These are phyloP conservation scores for Nectriaceae sp. DNA, from an alignment of 2,329 filamentous ascomycete genomes.

Conservation along the genomic window DNA sequence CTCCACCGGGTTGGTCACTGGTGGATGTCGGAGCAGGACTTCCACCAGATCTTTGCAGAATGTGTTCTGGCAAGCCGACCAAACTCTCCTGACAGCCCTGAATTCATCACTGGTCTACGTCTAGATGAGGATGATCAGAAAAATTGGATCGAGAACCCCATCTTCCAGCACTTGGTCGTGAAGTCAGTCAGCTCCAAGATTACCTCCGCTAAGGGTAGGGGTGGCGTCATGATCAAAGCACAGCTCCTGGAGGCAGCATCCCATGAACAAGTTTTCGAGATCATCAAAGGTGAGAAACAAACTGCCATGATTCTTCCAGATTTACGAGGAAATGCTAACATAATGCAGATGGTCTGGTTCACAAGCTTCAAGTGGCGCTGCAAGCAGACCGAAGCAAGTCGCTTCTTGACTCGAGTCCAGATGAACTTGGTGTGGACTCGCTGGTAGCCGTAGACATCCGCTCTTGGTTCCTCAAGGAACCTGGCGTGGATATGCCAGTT, in stretches of 20 bases:
- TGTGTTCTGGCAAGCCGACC: not conserved
- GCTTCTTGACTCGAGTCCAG: not conserved
- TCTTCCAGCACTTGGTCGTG: not conserved
- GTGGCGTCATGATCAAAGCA: not conserved
- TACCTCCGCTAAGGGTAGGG: not conserved
- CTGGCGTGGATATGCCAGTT: not conserved
- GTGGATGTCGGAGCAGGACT: constrained; percentile 31
- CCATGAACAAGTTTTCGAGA: not conserved
- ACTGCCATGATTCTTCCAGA: not conserved
- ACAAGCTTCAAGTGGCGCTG: not conserved
- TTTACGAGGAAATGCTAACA: not conserved
- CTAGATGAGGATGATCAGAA: not conserved
- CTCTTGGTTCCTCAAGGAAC: not conserved
- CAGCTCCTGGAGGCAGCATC: not conserved
- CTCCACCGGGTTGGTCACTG: constrained; percentile 6
- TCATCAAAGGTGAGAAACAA: not conserved
- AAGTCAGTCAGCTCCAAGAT: not conserved
- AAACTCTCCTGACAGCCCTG: not conserved
- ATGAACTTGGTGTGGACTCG: not conserved
- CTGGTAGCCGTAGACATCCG: not conserved
- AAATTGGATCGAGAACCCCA: not conserved
- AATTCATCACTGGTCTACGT: not conserved
- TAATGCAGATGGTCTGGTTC: not conserved
- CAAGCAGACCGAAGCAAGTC: not conserved
- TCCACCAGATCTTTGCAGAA: constrained; percentile 34